Conservation (phyloP, 1,284 basidiomycete species). For the Sanguinoderma infundibulare region DNA sequence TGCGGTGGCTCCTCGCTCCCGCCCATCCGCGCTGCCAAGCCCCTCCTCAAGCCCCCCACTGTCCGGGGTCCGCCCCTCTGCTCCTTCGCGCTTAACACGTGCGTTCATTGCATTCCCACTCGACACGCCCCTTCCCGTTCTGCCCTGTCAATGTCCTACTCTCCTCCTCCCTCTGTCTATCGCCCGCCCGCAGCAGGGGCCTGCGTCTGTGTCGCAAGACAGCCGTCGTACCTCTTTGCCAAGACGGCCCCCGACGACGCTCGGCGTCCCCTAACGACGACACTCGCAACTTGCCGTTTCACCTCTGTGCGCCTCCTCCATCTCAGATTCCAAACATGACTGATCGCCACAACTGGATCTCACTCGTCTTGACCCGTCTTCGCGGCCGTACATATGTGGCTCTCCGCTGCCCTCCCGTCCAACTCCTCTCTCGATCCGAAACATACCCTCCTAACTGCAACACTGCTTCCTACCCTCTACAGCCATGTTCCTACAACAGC, state of each 20-base stretch:
- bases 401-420: slow-evolving; percentile 19
- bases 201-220: background rate
- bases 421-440: background rate
- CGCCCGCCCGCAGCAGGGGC: background rate
- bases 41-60: slow-evolving; percentile 9
- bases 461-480: too few relatives aligned
- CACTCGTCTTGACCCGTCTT: slow-evolving; percentile 12
- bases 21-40: slow-evolving; percentile 19
- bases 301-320: slow-evolving; percentile 16
- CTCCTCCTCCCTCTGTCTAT: background rate
- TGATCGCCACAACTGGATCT: slow-evolving; percentile 23
- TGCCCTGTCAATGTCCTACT: slow-evolving; percentile 1
- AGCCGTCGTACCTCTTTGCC: background rate
- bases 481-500: too few relatives aligned
- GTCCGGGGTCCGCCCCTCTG: slow-evolving; percentile 27
- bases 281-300: slow-evolving; percentile 26
- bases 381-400: slow-evolving; percentile 4
- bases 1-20: slow-evolving; percentile 18
- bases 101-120: slow-evolving; percentile 22
- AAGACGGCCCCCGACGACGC: slow-evolving; percentile 7
- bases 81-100: slow-evolving; percentile 26
- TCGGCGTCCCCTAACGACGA: slow-evolving; percentile 17
- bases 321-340: slow-evolving; percentile 25
- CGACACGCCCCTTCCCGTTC: slow-evolving; percentile 1
- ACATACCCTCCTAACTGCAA: background rate